phyloP scores from a whole-genome alignment of 176 grass and related monocot genomes.

The Aegilops bicornis region DNA sequence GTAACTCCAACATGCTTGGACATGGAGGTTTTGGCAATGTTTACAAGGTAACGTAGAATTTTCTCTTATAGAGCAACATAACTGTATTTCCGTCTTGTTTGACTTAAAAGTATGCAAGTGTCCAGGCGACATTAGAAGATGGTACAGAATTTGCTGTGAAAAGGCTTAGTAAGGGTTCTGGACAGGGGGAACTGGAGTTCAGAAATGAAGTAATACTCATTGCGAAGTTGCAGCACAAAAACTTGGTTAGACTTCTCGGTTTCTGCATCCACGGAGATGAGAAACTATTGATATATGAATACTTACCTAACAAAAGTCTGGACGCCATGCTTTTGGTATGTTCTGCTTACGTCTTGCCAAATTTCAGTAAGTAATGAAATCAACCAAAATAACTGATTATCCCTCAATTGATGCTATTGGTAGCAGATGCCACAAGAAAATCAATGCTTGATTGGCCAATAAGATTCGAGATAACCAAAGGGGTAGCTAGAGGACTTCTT shows the following conservation, averaged over 20 bases:
- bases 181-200: conserved; percentile 24
- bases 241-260: conserved; percentile 31
- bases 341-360: neutral
- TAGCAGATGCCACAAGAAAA: conserved; percentile 6
- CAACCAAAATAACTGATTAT: neutral
- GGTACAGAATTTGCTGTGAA: conserved; percentile 25
- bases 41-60: conserved; percentile 19
- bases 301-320: conserved; percentile 37
- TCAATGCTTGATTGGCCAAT: conserved; percentile 20
- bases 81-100: neutral
- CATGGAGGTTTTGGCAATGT: conserved; percentile 37
- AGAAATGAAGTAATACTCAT: conserved; percentile 38
- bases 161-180: conserved; percentile 27
- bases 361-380: neutral
- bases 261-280: conserved; percentile 36
- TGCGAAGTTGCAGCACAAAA: conserved; percentile 30
- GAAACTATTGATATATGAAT: conserved; percentile 33
- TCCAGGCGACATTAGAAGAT: neutral
- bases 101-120: neutral
- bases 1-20: conserved; percentile 11
- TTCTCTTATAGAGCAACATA: neutral
- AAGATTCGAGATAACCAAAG: conserved; percentile 43
- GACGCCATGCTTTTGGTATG: conserved; percentile 29
- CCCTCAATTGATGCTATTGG: neutral
- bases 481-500: conserved; percentile 44